These are phyloP conservation scores for Aureobasidium sp. DNA, from an alignment of 2,329 filamentous ascomycete genomes.

Conservation along the genomic window DNA sequence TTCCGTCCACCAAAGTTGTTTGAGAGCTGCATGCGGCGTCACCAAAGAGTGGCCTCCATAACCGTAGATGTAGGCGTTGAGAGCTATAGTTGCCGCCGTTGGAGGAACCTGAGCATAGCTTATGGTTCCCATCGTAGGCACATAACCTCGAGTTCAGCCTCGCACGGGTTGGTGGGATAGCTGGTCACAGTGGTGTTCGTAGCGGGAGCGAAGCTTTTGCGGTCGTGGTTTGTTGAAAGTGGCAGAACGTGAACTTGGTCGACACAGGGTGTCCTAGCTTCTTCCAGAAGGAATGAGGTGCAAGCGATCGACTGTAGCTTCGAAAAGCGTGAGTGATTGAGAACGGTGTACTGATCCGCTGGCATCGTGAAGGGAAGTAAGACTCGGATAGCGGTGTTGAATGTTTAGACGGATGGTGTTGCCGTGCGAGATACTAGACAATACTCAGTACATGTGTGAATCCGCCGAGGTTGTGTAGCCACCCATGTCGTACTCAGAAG, in stretches of 20 bases:
- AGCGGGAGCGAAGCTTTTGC: too few relatives aligned
- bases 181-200: background rate
- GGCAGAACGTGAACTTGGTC: background rate
- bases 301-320: background rate
- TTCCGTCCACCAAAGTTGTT: slow-evolving; percentile 62
- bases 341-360: background rate
- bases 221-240: background rate
- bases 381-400: background rate
- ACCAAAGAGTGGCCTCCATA: slow-evolving; percentile 43
- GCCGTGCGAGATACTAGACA: background rate
- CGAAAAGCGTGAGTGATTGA: background rate
- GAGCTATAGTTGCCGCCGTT: slow-evolving; percentile 31
- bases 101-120: slow-evolving; percentile 28
- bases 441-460: slow-evolving; percentile 6
- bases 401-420: slow-evolving; percentile 3
- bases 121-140: slow-evolving; percentile 26
- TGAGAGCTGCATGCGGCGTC: slow-evolving; percentile 40
- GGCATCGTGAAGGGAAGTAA: background rate
- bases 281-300: background rate
- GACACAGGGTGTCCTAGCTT: background rate
- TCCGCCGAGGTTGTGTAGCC: slow-evolving; percentile 10
- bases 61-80: slow-evolving; percentile 44
- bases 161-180: background rate
- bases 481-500: slow-evolving; percentile 12
- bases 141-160: background rate